Percentiles rank a stretch among this genome's conserved stretches.
phyloP scores from a whole-genome alignment of 495 filamentous ascomycete genomes.

The Chaetomium tenue region DNA sequence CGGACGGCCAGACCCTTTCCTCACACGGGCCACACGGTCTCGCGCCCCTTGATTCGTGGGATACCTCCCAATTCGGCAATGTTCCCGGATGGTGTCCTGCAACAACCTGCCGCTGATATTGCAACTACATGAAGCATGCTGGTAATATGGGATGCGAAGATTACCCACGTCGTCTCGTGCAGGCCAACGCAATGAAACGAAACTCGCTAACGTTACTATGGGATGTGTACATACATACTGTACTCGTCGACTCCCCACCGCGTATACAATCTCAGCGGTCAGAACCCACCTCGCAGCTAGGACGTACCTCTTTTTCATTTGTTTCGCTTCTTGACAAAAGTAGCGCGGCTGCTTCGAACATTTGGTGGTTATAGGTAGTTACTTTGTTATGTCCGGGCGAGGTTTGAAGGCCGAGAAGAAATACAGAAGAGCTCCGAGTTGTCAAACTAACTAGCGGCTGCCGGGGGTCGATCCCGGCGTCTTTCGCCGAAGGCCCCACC shows the following conservation, averaged over 20 bases:
- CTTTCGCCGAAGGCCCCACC: slow-evolving; percentile 3
- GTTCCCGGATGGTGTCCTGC: slow-evolving; percentile 11
- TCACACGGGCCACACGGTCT: neutral
- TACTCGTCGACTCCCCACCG: too few species aligned
- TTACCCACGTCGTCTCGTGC: neutral
- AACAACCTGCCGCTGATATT: slow-evolving; percentile 17
- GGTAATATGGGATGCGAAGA: neutral
- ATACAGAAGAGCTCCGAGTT: neutral
- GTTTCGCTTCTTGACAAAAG: neutral
- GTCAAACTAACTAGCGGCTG: neutral
- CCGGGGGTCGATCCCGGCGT: neutral
- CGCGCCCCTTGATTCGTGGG: slow-evolving; percentile 11
- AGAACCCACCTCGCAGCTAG: neutral
- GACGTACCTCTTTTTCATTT: neutral
- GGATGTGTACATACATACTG: neutral
- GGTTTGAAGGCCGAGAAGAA: neutral
- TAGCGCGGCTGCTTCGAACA: neutral
- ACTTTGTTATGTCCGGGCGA: neutral
- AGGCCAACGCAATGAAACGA: neutral
- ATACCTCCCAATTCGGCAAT: slow-evolving; percentile 19
- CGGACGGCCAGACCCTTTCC: slow-evolving; percentile 1
- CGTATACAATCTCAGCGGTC: too few species aligned
- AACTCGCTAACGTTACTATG: neutral
- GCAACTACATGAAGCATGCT: neutral
- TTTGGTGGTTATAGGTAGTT: too few species aligned